These are phyloP conservation scores for Diaporthe sp. DNA, from an alignment of 2,329 filamentous ascomycete genomes.

Conservation along the genomic window DNA sequence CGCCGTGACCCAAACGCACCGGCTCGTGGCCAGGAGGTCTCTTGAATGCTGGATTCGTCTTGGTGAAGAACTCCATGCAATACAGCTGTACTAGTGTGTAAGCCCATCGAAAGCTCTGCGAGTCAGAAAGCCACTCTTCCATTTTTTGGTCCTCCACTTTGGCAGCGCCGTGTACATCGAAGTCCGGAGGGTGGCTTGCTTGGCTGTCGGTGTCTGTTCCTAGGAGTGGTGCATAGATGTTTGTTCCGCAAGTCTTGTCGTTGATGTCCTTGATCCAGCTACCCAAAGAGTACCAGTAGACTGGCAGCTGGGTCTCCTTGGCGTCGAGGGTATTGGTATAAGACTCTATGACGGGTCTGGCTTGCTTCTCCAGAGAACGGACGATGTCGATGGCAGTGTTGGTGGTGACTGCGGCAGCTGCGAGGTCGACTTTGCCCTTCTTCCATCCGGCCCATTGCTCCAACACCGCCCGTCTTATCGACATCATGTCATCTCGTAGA, in stretches of 20 bases:
- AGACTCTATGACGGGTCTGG: conserved; percentile 21
- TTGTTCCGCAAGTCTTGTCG: conserved; percentile 26
- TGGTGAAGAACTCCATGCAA: conserved; percentile 29
- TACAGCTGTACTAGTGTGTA: conserved; percentile 22
- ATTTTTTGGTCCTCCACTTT: background rate
- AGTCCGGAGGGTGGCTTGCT: background rate
- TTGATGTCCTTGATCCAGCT: conserved; percentile 19
- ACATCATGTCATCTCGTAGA: conserved; percentile 20
- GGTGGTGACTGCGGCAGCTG: conserved; percentile 20
- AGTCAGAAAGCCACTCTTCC: background rate
- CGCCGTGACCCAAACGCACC: background rate
- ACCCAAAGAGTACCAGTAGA: conserved; percentile 27
- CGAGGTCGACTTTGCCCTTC: background rate
- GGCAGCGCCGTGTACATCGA: background rate
- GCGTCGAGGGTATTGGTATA: conserved; percentile 7
- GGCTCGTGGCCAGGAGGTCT: background rate
- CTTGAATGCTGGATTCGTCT: background rate
- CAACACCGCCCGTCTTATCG: background rate
- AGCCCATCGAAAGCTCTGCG: conserved; percentile 13
- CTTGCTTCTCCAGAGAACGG: conserved; percentile 11
- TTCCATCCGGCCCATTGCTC: conserved; percentile 4
- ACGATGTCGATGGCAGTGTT: conserved; percentile 31
- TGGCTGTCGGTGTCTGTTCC: background rate
- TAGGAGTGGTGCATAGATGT: conserved; percentile 15
- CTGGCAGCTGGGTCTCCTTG: conserved; percentile 8